A percentile compares a stretch with the other conserved stretches of the same genome.
phyloP scores from a whole-genome alignment of 306 rosid genomes.

The Crataegus laevigata region DNA sequence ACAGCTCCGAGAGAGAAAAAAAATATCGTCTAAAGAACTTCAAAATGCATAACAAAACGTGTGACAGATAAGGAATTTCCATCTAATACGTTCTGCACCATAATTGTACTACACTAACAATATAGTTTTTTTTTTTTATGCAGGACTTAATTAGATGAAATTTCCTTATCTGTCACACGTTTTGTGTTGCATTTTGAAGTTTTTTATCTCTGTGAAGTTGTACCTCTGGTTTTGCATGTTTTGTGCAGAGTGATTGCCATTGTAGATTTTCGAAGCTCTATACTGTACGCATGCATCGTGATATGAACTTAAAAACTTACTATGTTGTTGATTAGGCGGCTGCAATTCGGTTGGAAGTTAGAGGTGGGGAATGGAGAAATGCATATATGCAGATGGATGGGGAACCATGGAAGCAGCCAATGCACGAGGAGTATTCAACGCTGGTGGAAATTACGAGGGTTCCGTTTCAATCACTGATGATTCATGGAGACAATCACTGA shows the following conservation, averaged over 20 bases:
- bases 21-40: too few relatives aligned
- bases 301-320: not conserved
- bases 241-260: not conserved
- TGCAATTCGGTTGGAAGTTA: conserved; percentile 74
- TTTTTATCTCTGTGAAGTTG: not conserved
- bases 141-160: not conserved
- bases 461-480: conserved; percentile 69
- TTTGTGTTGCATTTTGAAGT: not conserved
- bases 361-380: conserved; percentile 90
- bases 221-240: not conserved
- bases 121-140: not conserved
- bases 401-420: conserved; percentile 95
- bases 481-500: conserved; percentile 40
- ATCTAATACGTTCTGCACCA: too few relatives aligned
- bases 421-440: conserved; percentile 59
- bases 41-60: too few relatives aligned
- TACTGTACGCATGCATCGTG: not conserved
- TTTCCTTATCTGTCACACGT: not conserved
- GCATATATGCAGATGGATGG: conserved; percentile 93
- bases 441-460: conserved; percentile 85
- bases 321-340: conserved; percentile 55
- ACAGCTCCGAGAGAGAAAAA: not conserved
- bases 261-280: not conserved
- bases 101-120: too few relatives aligned
- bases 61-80: too few relatives aligned